Conservation (phyloP, 345 rosid genomes). For the Pistacia integerrima region DNA sequence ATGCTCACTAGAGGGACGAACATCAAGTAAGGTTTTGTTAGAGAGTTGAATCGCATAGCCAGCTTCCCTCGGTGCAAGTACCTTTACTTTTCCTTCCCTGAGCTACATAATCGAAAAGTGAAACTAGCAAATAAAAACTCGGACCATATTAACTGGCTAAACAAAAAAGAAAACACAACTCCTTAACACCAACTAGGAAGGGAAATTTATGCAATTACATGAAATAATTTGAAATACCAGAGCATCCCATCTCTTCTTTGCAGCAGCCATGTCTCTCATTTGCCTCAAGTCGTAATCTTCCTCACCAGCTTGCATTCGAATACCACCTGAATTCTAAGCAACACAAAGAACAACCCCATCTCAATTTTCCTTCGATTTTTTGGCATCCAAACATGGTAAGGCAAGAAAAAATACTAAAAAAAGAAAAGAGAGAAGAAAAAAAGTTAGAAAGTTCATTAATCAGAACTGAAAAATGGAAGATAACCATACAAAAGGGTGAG, state of each 20-base stretch:
- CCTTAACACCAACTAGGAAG: background rate
- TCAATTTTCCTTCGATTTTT: slow-evolving; percentile 9
- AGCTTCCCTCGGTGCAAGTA: slow-evolving; percentile 82
- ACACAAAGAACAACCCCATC: slow-evolving; percentile 8
- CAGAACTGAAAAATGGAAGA: slow-evolving; percentile 12
- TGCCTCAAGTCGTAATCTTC: slow-evolving; percentile 85
- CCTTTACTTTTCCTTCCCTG: slow-evolving; percentile 83
- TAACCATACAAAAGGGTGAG: slow-evolving; percentile 30
- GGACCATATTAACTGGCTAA: slow-evolving; percentile 3
- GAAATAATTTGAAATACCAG: slow-evolving; percentile 45
- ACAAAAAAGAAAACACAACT: too few relatives aligned
- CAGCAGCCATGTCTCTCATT: slow-evolving; percentile 90
- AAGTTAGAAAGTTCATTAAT: slow-evolving; percentile 1
- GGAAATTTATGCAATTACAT: background rate
- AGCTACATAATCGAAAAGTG: slow-evolving; percentile 42
- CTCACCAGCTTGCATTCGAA: slow-evolving; percentile 60
- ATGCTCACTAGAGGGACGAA: slow-evolving; percentile 73
- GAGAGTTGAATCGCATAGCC: slow-evolving; percentile 92
- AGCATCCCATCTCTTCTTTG: slow-evolving; percentile 93
- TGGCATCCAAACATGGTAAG: background rate
- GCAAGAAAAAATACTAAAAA: background rate
- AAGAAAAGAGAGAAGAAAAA: too few relatives aligned
- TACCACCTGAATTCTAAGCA: slow-evolving; percentile 40
- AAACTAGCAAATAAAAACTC: slow-evolving; percentile 13
- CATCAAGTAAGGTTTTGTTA: slow-evolving; percentile 77